phyloP scores from a whole-genome alignment of 345 rosid species.

The Clausena lansium region DNA sequence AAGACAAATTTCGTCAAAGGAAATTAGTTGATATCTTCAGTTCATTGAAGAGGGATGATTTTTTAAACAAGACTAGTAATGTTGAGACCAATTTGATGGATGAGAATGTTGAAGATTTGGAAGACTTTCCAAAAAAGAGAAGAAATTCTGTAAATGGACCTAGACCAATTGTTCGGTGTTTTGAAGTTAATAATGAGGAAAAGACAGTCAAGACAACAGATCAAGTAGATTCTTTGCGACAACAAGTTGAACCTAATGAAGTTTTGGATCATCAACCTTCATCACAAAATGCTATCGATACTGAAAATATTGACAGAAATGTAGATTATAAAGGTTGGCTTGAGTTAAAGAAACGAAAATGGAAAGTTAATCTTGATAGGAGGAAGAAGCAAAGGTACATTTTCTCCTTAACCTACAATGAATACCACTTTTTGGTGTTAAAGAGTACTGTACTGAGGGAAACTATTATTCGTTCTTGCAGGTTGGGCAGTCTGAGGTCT shows the following conservation, averaged over 20 bases:
- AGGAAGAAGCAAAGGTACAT: slow-evolving; percentile 78
- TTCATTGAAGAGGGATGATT: slow-evolving; percentile 36
- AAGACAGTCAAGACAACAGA: slow-evolving; percentile 25
- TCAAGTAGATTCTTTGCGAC: slow-evolving; percentile 23
- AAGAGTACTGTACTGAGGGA: slow-evolving; percentile 1
- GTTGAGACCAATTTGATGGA: slow-evolving; percentile 25
- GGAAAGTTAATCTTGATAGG: slow-evolving; percentile 61
- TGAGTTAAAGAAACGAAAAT: slow-evolving; percentile 82
- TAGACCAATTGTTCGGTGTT: slow-evolving; percentile 68
- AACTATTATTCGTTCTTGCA: slow-evolving; percentile 28
- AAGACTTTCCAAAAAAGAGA: slow-evolving; percentile 62
- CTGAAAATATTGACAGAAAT: slow-evolving; percentile 60
- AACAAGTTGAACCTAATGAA: slow-evolving; percentile 23
- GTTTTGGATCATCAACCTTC: slow-evolving; percentile 29
- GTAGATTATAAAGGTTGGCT: slow-evolving; percentile 95
- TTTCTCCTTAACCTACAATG: not conserved
- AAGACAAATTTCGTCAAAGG: slow-evolving; percentile 83
- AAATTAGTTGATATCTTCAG: slow-evolving; percentile 73
- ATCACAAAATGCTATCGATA: slow-evolving; percentile 27
- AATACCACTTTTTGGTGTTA: slow-evolving; percentile 1
- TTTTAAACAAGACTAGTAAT: slow-evolving; percentile 19
- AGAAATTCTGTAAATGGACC: slow-evolving; percentile 43
- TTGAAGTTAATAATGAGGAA: slow-evolving; percentile 39
- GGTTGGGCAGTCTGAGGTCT: slow-evolving; percentile 55
- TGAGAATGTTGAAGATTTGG: slow-evolving; percentile 61